Conservation (phyloP, 1,284 basidiomycete genomes). For the Boletus sp. region DNA sequence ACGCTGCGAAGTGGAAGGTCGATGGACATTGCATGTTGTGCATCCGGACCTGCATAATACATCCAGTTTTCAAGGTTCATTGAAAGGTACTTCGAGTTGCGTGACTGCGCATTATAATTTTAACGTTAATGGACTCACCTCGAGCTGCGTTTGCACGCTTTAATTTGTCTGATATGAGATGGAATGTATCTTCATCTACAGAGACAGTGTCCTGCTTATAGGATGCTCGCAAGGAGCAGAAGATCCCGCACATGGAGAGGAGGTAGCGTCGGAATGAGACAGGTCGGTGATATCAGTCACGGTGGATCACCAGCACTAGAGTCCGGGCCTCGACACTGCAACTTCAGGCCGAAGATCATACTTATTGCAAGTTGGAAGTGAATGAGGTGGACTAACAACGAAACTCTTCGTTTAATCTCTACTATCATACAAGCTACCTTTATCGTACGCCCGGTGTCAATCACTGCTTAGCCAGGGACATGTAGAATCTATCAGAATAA, state of each 20-base stretch:
- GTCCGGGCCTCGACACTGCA: no score
- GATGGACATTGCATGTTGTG: slow-evolving; percentile 37
- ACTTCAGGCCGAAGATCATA: background rate
- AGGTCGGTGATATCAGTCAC: no score
- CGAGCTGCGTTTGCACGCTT: slow-evolving; percentile 45
- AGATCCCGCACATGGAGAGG: slow-evolving; percentile 55
- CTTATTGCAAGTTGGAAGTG: background rate
- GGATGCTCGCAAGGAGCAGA: slow-evolving; percentile 32
- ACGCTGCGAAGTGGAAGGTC: slow-evolving; percentile 8
- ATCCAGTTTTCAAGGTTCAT: background rate
- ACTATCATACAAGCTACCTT: slow-evolving; percentile 11
- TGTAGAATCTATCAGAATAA: slow-evolving; percentile 19
- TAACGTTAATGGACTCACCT: slow-evolving; percentile 36
- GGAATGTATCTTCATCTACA: slow-evolving; percentile 21
- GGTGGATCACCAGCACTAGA: no score
- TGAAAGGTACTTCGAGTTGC: background rate
- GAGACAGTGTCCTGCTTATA: slow-evolving; percentile 6
- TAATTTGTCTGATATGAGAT: slow-evolving; percentile 34
- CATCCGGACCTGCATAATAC: slow-evolving; percentile 54
- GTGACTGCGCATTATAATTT: background rate
- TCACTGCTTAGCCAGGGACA: slow-evolving; percentile 6
- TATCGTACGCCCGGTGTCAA: slow-evolving; percentile 21
- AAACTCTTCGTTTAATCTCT: slow-evolving; percentile 12
- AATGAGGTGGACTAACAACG: background rate
- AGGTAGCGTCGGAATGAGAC: background rate